Evolutionary conservation across 2,329 filamentous ascomycete species (phyloP), one percentile per base, ranked within the genome.

Genomic region (Dendrostoma leiphaemia): DNA sequence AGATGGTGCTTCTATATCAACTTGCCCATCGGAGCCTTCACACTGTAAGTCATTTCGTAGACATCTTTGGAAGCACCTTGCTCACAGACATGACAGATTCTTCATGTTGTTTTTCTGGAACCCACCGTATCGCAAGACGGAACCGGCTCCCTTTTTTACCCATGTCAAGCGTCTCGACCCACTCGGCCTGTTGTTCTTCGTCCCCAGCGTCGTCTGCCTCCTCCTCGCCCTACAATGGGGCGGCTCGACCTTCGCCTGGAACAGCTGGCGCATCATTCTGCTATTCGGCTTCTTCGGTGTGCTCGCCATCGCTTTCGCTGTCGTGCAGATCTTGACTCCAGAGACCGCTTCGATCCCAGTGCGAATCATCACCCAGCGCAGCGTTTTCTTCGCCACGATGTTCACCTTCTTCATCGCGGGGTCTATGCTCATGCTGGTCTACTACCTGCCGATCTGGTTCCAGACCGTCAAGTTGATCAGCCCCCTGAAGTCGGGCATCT

Each of bases 161-260:
- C 78, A 82, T 47, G 63, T 83, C 49, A 70, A 72, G 59, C 76
- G 79, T 0, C 72, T 85, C 46, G 83, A 86, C 54, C 81, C 81
- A 0, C 63, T 85, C 1, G 84, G 84, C 24, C 84, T 81, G 7
- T 63, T 80, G 13, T 76, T 85, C 65, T 81, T 88, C 59, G 67
- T 87, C 15, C 83, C 84, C 0, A 76, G 76, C 29, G 75, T 85
- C 35, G 73, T 85, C 13, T 83, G 76, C 58, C 78, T 87, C 34
- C 68, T 88, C 3, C 70, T 88, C 5, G 84, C 84, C 1, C 71
- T 88, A 31, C 80, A 87, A 62, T 87, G 83, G 83, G 82, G 82
- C 48, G 82, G 82, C 3, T 74, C 74, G 2, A 73, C 66, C 2
- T 80, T 83, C 60, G 58, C 70, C 0, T 85, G 82, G 82, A 69